phyloP scores from a whole-genome alignment of 371 early-diverging fungal species.

The Globomyces sp. region DNA sequence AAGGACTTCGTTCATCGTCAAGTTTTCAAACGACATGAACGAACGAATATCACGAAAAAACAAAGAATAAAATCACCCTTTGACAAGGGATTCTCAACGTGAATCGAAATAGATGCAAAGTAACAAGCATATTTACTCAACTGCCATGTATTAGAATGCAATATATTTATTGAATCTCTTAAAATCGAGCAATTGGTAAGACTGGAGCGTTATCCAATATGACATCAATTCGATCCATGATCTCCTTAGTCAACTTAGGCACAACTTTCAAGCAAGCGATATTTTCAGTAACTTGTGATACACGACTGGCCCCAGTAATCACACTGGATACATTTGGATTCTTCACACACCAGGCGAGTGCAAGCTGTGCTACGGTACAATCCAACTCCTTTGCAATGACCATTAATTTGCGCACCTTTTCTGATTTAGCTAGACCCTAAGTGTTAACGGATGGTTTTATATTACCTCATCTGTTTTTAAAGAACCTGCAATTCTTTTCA shows the following conservation, averaged over 20 bases:
- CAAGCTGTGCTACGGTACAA: slow-evolving; percentile 72
- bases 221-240: slow-evolving; percentile 60
- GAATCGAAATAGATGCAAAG: no score
- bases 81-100: no score
- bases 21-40: slow-evolving; percentile 7
- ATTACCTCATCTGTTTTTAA: slow-evolving; percentile 60
- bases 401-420: slow-evolving; percentile 47
- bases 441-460: neutral
- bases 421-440: slow-evolving; percentile 49
- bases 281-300: slow-evolving; percentile 75
- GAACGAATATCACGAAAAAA: no score
- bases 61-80: no score
- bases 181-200: slow-evolving; percentile 23
- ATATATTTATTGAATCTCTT: neutral
- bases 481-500: slow-evolving; percentile 58
- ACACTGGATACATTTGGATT: slow-evolving; percentile 52
- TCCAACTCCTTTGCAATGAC: slow-evolving; percentile 63
- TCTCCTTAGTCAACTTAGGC: slow-evolving; percentile 64
- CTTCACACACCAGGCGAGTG: slow-evolving; percentile 78
- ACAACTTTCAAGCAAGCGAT: slow-evolving; percentile 60
- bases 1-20: slow-evolving; percentile 6
- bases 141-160: no score
- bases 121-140: no score
- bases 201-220: slow-evolving; percentile 73
- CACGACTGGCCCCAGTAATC: slow-evolving; percentile 63